These are phyloP conservation scores for Mucor mucedo DNA, from an alignment of 371 early-diverging fungal genomes.

Conservation along the genomic window DNA sequence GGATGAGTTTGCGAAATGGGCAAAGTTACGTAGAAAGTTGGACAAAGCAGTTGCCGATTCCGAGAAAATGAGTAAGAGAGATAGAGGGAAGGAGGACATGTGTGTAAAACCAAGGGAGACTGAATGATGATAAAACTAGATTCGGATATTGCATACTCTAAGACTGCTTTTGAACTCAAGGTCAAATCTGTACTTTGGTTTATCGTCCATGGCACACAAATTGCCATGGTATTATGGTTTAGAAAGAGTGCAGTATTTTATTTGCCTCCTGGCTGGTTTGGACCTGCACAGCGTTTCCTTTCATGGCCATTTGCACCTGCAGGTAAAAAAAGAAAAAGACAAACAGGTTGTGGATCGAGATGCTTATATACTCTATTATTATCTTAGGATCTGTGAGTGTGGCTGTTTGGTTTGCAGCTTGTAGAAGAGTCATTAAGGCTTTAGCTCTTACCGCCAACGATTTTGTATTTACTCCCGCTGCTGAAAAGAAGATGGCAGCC, in stretches of 20 bases:
- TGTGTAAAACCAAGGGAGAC: not conserved
- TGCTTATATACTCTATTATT: not conserved
- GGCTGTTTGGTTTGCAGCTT: slow-evolving; percentile 74
- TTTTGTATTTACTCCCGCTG: slow-evolving; percentile 33
- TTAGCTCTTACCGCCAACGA: slow-evolving; percentile 41
- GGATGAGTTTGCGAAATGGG: slow-evolving; percentile 97
- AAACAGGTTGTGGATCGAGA: not conserved
- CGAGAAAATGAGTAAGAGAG: slow-evolving; percentile 63
- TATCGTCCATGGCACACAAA: slow-evolving; percentile 73
- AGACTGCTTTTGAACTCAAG: slow-evolving; percentile 79
- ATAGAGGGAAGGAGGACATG: not conserved
- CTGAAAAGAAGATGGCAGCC: slow-evolving; percentile 22
- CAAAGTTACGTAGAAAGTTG: slow-evolving; percentile 84
- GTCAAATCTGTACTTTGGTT: slow-evolving; percentile 77
- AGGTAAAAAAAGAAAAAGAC: slow-evolving; percentile 44
- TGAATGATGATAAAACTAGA: slow-evolving; percentile 34
- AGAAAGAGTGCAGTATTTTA: slow-evolving; percentile 80
- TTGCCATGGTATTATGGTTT: slow-evolving; percentile 71
- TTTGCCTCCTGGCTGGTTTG: slow-evolving; percentile 84
- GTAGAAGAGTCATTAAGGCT: slow-evolving; percentile 59
- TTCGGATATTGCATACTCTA: slow-evolving; percentile 66
- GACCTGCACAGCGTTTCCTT: slow-evolving; percentile 74
- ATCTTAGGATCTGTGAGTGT: slow-evolving; percentile 73
- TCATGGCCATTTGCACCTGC: slow-evolving; percentile 82
- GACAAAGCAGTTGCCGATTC: slow-evolving; percentile 72